Percentiles rank a stretch among this genome's conserved stretches.
Conservation (phyloP, 208 protist species). For the Trypanosoma platydactyli region DNA sequence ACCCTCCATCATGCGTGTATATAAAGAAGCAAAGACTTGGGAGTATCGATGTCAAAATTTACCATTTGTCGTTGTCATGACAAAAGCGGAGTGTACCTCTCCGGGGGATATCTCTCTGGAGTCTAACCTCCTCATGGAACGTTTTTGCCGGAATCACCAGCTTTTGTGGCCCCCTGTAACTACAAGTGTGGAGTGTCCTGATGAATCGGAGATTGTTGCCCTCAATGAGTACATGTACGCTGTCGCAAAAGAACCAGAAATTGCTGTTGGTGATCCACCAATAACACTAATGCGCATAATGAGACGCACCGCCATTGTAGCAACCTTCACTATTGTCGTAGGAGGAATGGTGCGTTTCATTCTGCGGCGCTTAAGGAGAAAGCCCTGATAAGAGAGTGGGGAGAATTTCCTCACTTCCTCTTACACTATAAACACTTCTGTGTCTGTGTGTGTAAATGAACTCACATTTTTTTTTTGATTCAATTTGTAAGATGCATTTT, state of each 20-base stretch:
- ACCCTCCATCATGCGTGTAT: conserved; percentile 48
- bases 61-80: conserved; percentile 84
- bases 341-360: conserved; percentile 26
- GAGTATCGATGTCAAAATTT: conserved; percentile 33
- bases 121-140: conserved; percentile 18
- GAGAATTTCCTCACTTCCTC: neutral
- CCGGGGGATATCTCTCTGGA: neutral
- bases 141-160: conserved; percentile 55
- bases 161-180: conserved; percentile 83
- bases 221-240: conserved; percentile 84
- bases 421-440: neutral
- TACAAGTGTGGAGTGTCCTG: conserved; percentile 53
- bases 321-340: conserved; percentile 37
- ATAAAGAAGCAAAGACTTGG: conserved; percentile 28
- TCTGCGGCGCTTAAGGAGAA: conserved; percentile 9
- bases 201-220: conserved; percentile 53
- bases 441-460: neutral
- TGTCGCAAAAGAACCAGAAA: conserved; percentile 61
- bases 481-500: neutral
- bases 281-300: conserved; percentile 56
- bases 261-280: conserved; percentile 65
- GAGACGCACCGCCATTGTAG: conserved; percentile 58
- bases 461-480: too few relatives aligned
- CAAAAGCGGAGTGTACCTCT: conserved; percentile 54
- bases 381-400: neutral